A percentile compares a stretch with the other conserved stretches of the same genome.
phyloP scores from a whole-genome alignment of 257 asterid genomes.

The Solanum pinnatisectum region DNA sequence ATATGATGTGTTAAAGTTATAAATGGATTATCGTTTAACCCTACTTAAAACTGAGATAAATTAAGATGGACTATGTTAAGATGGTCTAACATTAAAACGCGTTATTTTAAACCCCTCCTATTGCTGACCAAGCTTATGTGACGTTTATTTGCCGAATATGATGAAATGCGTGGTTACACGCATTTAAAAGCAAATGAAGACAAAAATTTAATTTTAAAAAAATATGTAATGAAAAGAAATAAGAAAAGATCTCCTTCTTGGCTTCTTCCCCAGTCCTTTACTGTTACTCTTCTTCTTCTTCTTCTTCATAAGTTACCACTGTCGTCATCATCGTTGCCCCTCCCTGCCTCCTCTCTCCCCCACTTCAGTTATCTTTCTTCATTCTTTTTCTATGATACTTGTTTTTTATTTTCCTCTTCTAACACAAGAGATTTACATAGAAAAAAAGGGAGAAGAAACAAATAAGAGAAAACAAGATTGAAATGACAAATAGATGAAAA shows the following conservation, averaged over 20 bases:
- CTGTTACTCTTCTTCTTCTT: not conserved
- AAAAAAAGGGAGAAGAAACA: not conserved
- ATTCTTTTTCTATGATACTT: not conserved
- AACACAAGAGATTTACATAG: not conserved
- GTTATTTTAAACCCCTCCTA: not conserved
- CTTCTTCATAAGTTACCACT: not conserved
- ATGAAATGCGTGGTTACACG: not conserved
- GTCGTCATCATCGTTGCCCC: not conserved
- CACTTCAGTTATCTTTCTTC: not conserved
- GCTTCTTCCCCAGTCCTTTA: no score
- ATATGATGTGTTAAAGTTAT: not conserved
- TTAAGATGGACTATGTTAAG: no score
- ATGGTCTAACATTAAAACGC: no score
- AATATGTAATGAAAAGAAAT: not conserved
- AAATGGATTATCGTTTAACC: not conserved
- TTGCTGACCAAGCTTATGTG: not conserved
- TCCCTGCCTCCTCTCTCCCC: not conserved
- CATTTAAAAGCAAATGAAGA: not conserved
- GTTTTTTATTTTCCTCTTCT: not conserved
- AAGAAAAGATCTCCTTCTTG: not conserved
- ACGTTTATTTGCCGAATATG: not conserved
- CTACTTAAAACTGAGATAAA: not conserved
- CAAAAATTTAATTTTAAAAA: no score
- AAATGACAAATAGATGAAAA: not conserved
- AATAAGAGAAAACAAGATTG: not conserved